Base-by-base conservation (phyloP, 768 basidiomycete genomes). In the Leucogyrophana mollusca region DNA sequence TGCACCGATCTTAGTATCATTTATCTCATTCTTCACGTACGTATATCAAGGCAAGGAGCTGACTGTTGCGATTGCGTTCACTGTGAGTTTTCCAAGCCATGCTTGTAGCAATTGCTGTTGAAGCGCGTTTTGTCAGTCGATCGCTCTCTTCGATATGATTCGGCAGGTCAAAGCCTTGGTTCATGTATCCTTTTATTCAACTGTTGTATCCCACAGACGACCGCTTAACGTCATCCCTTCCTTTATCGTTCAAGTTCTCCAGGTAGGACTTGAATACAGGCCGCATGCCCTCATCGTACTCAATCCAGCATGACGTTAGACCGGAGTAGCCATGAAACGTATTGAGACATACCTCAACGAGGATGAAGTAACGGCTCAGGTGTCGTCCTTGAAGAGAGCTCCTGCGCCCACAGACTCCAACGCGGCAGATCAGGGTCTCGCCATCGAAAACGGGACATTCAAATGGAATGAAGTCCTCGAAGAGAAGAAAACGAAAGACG, bases 91-190 rank as follows among this genome's bases (percentile, higher is more conserved):
- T 30, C 27, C 7, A 30, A 30, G 16, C n/a, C 16, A 20, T 8
- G 4, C 23, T 35, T 18, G 11, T 17, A 14, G 24, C 5, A 10
- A 13, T 13, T 46, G 13, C 27, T 16, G 2, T 7, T 30, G 13
- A 30, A 7, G 6, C 6, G 1, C 4, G 3, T 32, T 24, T 51
- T 53, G 73, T 90, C 40, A 85, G 79, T 73, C 91, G 0, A 87
- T 96, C 27, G 79, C 90, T 0, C 64, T 95, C 34, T 95, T 95
- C 64, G 74, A 74, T 36, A 93, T 96, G 93, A 74, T 96, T 56
- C 77, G 82, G 77, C 82, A 68, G 50, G 51, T 18, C 1, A 6
- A 45, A 2, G 25, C 49, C 34, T 32, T 24, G 37, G 23, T 38
- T 24, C 20, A 35, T 34, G 27, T 50, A 14, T 22, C 34, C 22